Base-by-base conservation (phyloP, 495 filamentous ascomycete genomes). In the Penicillium taxi region DNA sequence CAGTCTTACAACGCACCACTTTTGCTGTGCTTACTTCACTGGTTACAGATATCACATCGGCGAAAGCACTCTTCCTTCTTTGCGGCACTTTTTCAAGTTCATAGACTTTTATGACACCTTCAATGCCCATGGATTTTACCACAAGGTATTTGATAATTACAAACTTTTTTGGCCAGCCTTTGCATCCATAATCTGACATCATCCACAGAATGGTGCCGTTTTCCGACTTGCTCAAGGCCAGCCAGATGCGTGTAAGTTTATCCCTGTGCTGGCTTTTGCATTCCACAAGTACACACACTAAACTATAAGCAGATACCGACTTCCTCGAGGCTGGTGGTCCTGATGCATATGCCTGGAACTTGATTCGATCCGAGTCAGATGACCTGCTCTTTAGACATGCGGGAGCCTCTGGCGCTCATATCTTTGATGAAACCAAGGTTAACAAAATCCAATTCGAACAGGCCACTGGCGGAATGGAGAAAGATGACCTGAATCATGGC, bases 321-420 rank as follows among this genome's bases (percentile, higher is more conserved):
- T 76, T 74, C 41, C 2, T 67, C 6, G 66, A 63, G 4, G 52
- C 56, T 6, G 51, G 52, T 13, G 72, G 73, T 4, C 56, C 59
- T 17, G 44, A 59, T 3, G 53, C 47, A 19, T 64, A 70, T 29
- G 38, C 69, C 0, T 77, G 68, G 66, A 77, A 75, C 31, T 64
- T 75, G 0, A 48, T 73, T 22, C 71, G 73, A 2, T 69, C 73
- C 24, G 71, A 75, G 39, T 40, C 63, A 8, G 72, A 77, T 35
- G 44, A 75, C 6, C 16, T 75, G 7, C 57, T 75, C 6, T 73
- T 77, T 42, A 38, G 55, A 13, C 70, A 77, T 41, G 73, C 72
- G 4, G 57, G 32, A 1, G 44, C 59, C 25, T 48, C 53, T 29
- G 71, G 71, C 7, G 73, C 66, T 7, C 49, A 67, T 18, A 50